Evolutionary conservation across 345 rosid genomes (phyloP).

Genomic region (Bretschneidera sinensis): DNA sequence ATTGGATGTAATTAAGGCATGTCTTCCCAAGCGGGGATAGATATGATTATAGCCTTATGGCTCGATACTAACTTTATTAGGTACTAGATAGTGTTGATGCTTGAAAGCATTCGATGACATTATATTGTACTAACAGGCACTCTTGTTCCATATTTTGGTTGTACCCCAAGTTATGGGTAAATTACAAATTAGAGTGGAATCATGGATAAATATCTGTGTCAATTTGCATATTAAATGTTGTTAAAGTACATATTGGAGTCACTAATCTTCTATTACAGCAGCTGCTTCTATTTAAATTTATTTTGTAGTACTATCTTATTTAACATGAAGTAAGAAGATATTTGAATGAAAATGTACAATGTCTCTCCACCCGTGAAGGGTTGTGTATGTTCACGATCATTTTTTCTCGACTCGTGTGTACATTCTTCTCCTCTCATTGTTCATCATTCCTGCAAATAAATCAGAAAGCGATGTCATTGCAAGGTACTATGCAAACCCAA

Average conservation of each 20-base stretch:
- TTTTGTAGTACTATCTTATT: not conserved
- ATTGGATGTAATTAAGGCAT: not conserved
- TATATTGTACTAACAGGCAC: not conserved
- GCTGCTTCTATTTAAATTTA: not conserved
- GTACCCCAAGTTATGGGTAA: not conserved
- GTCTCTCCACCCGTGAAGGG: not conserved
- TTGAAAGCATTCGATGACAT: not conserved
- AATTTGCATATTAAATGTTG: not conserved
- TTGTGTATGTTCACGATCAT: not conserved
- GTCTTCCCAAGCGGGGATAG: not conserved
- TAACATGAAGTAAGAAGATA: not conserved
- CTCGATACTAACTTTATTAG: not conserved
- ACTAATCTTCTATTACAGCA: not conserved
- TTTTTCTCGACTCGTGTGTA: slow-evolving; percentile 7
- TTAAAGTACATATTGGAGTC: not conserved
- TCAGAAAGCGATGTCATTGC: too few species aligned
- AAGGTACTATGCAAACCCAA: not conserved
- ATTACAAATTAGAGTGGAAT: not conserved
- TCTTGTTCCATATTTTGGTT: slow-evolving; percentile 1
- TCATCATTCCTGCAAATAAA: slow-evolving; percentile 26
- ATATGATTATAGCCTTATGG: not conserved
- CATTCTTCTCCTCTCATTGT: slow-evolving; percentile 14
- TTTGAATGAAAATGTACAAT: too few species aligned
- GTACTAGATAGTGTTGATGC: slow-evolving; percentile 6
- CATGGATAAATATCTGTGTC: too few species aligned